A percentile compares a stretch with the other conserved stretches of the same genome.
phyloP scores from a whole-genome alignment of 805 yeast species.

The Metschnikowia aberdeeniae region DNA sequence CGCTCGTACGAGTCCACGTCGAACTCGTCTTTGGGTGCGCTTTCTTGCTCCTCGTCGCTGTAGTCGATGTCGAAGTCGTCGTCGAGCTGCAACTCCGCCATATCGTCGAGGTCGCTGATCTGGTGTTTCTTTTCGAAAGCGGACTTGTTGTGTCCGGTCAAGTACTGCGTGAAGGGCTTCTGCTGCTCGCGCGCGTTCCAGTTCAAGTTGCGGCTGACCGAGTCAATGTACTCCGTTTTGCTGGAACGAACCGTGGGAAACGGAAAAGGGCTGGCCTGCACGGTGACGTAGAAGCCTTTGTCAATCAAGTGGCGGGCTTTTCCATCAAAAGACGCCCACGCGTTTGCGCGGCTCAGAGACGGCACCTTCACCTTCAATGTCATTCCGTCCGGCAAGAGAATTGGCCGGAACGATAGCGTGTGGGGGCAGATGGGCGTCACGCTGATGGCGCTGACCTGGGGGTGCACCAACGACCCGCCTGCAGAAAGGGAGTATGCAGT shows the following conservation, averaged over 20 bases:
- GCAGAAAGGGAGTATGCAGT: conserved; percentile 95
- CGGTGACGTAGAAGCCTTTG: conserved; percentile 80
- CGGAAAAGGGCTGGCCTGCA: conserved; percentile 84
- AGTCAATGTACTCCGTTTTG: conserved; percentile 73
- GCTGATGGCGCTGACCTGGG: conserved; percentile 86
- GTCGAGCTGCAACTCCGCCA: conserved; percentile 11
- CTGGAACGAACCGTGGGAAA: conserved; percentile 87
- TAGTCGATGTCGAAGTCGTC: conserved; percentile 37
- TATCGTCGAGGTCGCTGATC: conserved; percentile 11
- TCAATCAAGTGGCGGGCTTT: conserved; percentile 75
- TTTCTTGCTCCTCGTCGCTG: conserved; percentile 21
- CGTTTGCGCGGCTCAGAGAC: conserved; percentile 71
- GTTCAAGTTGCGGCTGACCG: conserved; percentile 79
- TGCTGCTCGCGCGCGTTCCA: conserved; percentile 94
- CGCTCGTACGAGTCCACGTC: conserved; percentile 8
- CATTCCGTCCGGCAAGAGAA: conserved; percentile 92
- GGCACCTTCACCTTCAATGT: conserved; percentile 79
- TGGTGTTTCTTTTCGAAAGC: conserved; percentile 27
- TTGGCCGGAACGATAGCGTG: conserved; percentile 88
- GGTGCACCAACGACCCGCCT: conserved; percentile 93
- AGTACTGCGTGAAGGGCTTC: conserved; percentile 65
- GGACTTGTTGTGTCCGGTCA: conserved; percentile 49
- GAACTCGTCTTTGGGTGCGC: conserved; percentile 5
- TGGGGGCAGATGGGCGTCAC: conserved; percentile 97
- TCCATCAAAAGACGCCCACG: conserved; percentile 98